Percentiles rank a stretch among this genome's conserved stretches.
Evolutionary conservation across 805 yeast species (phyloP).

Genomic region (Candida oleophila): DNA sequence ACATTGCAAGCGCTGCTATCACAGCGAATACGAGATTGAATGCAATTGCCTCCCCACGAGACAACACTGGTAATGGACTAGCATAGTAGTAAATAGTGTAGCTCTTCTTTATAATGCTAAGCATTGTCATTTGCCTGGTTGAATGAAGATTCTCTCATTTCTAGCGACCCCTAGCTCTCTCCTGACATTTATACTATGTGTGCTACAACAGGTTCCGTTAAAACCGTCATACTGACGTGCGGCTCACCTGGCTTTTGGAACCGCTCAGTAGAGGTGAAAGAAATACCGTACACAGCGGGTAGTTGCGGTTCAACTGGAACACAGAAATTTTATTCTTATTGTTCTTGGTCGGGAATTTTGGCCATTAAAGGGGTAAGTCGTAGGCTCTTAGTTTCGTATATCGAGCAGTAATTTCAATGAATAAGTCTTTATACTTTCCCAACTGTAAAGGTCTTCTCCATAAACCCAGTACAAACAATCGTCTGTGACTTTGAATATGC

Average conservation of each 20-base stretch:
- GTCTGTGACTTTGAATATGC: background rate
- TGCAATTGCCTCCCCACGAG: slow-evolving; percentile 20
- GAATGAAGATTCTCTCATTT: too few species aligned
- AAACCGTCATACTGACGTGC: background rate
- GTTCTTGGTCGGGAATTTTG: too few species aligned
- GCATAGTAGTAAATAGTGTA: slow-evolving; percentile 23
- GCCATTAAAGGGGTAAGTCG: too few species aligned
- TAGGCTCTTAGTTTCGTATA: too few species aligned
- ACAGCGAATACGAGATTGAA: slow-evolving; percentile 16
- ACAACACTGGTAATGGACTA: slow-evolving; percentile 28
- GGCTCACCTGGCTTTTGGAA: background rate
- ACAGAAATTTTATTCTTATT: too few species aligned
- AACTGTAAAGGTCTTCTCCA: slow-evolving; percentile 1
- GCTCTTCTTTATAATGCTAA: slow-evolving; percentile 3
- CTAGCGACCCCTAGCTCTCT: too few species aligned
- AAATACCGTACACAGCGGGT: too few species aligned
- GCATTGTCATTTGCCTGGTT: background rate
- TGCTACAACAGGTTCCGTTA: too few species aligned
- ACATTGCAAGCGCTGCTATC: slow-evolving; percentile 12
- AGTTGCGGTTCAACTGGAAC: too few species aligned
- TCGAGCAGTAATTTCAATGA: too few species aligned
- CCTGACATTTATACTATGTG: too few species aligned
- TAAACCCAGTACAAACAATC: background rate
- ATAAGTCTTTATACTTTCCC: background rate
- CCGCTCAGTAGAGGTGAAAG: too few species aligned